These are phyloP conservation scores for Hevea brasiliensis DNA, from an alignment of 345 rosid species.

Conservation along the genomic window DNA sequence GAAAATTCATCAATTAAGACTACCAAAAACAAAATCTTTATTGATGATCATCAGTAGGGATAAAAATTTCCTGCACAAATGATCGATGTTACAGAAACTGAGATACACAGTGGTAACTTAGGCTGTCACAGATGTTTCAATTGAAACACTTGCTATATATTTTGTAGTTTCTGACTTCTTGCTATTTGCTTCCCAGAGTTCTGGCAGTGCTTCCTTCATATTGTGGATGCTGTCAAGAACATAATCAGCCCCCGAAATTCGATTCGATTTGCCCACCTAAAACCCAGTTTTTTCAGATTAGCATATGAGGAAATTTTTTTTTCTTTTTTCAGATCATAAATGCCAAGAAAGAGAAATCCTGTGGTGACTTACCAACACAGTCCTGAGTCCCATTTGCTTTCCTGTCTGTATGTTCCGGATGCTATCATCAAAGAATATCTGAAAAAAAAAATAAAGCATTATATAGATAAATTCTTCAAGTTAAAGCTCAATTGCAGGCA, in stretches of 20 bases:
- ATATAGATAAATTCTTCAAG: too few relatives aligned
- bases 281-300: neutral
- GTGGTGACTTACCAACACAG: constrained; percentile 32
- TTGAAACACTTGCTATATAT: constrained; percentile 48
- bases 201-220: constrained; percentile 26
- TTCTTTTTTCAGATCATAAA: too few relatives aligned
- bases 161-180: constrained; percentile 37
- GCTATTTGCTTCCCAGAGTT: constrained; percentile 25
- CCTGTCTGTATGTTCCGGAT: constrained; percentile 25
- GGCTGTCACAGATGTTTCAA: constrained; percentile 64
- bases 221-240: constrained; percentile 26
- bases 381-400: constrained; percentile 24
- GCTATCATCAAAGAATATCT: constrained; percentile 75
- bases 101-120: constrained; percentile 32
- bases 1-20: neutral
- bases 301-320: too few relatives aligned
- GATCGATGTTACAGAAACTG: too few relatives aligned
- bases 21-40: too few relatives aligned
- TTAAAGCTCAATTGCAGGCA: too few relatives aligned
- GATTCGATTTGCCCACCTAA: constrained; percentile 21
- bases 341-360: too few relatives aligned
- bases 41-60: neutral
- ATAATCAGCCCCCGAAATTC: constrained; percentile 16
- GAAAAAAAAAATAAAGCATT: constrained; percentile 6
- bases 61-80: neutral